A percentile compares a stretch with the other conserved stretches of the same genome.
phyloP scores from a whole-genome alignment of 805 yeast species.

The Barnettozyma pratensis region DNA sequence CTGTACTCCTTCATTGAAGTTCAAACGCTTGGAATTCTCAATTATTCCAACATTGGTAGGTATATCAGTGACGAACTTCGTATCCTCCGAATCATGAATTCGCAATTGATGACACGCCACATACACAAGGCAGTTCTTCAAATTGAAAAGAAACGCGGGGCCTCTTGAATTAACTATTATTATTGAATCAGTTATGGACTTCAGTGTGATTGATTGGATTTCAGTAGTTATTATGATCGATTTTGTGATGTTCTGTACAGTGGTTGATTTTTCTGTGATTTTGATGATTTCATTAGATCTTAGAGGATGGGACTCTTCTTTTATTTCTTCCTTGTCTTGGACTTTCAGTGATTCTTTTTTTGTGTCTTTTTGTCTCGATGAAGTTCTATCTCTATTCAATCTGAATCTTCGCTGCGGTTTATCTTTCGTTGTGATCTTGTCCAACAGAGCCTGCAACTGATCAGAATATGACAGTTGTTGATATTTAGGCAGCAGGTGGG shows the following conservation, averaged over 20 bases:
- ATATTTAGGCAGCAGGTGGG: conserved; percentile 19
- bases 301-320: neutral
- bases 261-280: conserved; percentile 1
- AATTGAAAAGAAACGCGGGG: conserved; percentile 14
- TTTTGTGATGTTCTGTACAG: conserved; percentile 6
- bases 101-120: conserved; percentile 22
- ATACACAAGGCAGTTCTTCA: conserved; percentile 9
- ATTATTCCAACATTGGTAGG: conserved; percentile 15
- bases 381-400: conserved; percentile 5
- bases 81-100: conserved; percentile 13
- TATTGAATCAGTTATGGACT: conserved; percentile 9
- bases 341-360: neutral
- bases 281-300: neutral
- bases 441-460: conserved; percentile 8
- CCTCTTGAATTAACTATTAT: conserved; percentile 12
- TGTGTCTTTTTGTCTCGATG: neutral
- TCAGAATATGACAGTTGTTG: conserved; percentile 19
- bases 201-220: conserved; percentile 11
- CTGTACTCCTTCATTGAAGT: conserved; percentile 9
- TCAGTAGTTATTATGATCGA: conserved; percentile 9
- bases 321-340: neutral
- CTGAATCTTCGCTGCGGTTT: conserved; percentile 8
- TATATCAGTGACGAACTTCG: conserved; percentile 7
- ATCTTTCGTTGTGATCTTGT: neutral
- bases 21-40: conserved; percentile 14